Evolutionary conservation across 495 filamentous ascomycete genomes (phyloP), one percentile per base, ranked within the genome.

Genomic region (Hypomontagnella monticulosa): DNA sequence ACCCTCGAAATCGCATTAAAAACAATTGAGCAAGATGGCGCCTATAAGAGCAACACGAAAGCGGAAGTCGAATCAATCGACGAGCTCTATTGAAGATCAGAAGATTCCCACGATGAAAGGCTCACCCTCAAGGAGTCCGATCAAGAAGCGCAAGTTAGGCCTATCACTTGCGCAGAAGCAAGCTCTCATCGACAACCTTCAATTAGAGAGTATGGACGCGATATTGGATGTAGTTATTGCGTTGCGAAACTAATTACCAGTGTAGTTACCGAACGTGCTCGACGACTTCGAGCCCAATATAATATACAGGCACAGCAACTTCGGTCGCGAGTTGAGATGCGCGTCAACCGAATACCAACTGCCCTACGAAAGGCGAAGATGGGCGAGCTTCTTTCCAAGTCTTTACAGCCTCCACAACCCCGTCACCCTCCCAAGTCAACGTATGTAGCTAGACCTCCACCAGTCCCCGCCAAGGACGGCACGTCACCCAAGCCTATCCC

Each of bases 251-350:
- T 77, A 55, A 76, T 58, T 54, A 49, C 55, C 4, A 41, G 27
- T 42, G 10, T 66, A 98, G 95, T 98, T 63, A 94, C 91, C 23
- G 93, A 97, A 78, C 88, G 95, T 66, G 92, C 91, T 34, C 86
- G 95, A 53, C 96, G 95, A 76, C 86, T 98, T 20, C 89, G 93
- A 63, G 88, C 93, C 3, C 93, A 96, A 76, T 97, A 96, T 79
- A 89, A 89, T 32, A 81, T 96, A 33, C 93, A 96, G 75, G 89
- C 92, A 10, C 89, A 92, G 72, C 90, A 90, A 61, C 84, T 98
- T 10, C 85, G 89, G 40, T 87, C 92, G 44, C 89, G 95, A 38
- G 89, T 99, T 27, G 94, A 98, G 79, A 90, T 97, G 76, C 91
- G 95, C 73, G 84, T 99, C 76, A 97, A 97, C 72, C 91, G 95